phyloP scores from a whole-genome alignment of 768 basidiomycete genomes.

The Lactarius hatsudake region DNA sequence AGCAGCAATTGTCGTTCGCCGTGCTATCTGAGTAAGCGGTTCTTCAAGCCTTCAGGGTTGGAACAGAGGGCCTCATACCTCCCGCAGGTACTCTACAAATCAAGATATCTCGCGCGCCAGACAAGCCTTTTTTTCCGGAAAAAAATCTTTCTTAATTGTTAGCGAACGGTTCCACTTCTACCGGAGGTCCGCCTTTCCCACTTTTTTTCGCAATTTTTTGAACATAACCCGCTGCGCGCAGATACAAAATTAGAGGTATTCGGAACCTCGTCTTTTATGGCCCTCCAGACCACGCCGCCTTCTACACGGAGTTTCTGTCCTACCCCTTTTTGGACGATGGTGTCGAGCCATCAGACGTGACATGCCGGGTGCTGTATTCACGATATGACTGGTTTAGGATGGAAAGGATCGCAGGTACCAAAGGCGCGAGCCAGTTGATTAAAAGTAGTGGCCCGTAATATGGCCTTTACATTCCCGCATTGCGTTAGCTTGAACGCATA shows the following conservation, averaged over 20 bases:
- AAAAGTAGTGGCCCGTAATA: slow-evolving; percentile 7
- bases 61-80: not conserved
- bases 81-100: slow-evolving; percentile 79
- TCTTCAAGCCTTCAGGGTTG: not conserved
- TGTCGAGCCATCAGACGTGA: slow-evolving; percentile 86
- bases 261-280: slow-evolving; percentile 93
- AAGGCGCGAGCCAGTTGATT: slow-evolving; percentile 35
- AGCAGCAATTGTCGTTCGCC: slow-evolving; percentile 66
- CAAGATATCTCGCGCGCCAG: slow-evolving; percentile 93
- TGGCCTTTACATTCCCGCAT: slow-evolving; percentile 3
- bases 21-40: slow-evolving; percentile 82
- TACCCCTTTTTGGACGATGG: slow-evolving; percentile 90
- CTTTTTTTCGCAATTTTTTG: slow-evolving; percentile 1
- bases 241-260: slow-evolving; percentile 91
- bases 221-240: slow-evolving; percentile 32
- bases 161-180: slow-evolving; percentile 99
- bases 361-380: slow-evolving; percentile 74
- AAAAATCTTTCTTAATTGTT: slow-evolving; percentile 82
- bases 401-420: slow-evolving; percentile 75
- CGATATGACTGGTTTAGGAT: slow-evolving; percentile 87
- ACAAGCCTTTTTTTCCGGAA: slow-evolving; percentile 87
- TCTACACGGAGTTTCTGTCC: slow-evolving; percentile 85
- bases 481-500: slow-evolving; percentile 8
- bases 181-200: slow-evolving; percentile 53
- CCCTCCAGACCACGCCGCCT: slow-evolving; percentile 86